Percentiles rank a stretch among this genome's conserved stretches.
These are phyloP conservation scores for Cornus kousa DNA, from an alignment of 148 eudicot genomes.

Conservation along the genomic window DNA sequence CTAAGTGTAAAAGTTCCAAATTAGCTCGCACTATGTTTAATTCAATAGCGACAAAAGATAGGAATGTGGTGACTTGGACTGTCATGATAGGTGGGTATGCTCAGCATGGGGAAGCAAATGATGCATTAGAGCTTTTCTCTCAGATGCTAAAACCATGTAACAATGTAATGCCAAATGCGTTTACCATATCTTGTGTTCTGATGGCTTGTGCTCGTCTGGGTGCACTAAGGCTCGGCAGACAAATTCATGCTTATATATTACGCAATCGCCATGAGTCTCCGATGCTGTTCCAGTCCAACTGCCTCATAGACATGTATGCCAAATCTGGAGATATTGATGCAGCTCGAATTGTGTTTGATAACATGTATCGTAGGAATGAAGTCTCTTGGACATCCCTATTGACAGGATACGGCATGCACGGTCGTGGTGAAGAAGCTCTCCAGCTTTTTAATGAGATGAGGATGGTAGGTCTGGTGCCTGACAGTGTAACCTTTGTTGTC, in stretches of 20 bases:
- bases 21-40: constrained; percentile 52
- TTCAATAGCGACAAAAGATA: constrained; percentile 30
- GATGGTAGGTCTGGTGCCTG: constrained; percentile 39
- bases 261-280: constrained; percentile 46
- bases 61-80: constrained; percentile 81
- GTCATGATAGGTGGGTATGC: constrained; percentile 79
- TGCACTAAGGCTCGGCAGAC: constrained; percentile 57
- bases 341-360: constrained; percentile 56
- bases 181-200: constrained; percentile 66
- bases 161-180: constrained; percentile 49
- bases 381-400: constrained; percentile 84
- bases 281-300: constrained; percentile 53
- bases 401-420: constrained; percentile 84
- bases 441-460: constrained; percentile 56
- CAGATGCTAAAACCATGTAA: constrained; percentile 41
- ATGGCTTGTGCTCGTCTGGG: constrained; percentile 73
- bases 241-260: constrained; percentile 61
- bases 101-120: constrained; percentile 72
- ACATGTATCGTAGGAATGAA: constrained; percentile 52
- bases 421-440: constrained; percentile 69
- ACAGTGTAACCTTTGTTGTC: constrained; percentile 67
- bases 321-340: constrained; percentile 69
- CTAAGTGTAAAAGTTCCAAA: constrained; percentile 50
- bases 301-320: constrained; percentile 77
- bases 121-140: constrained; percentile 61